Base-by-base conservation (phyloP, 345 rosid genomes). In the Sonneratia alba region DNA sequence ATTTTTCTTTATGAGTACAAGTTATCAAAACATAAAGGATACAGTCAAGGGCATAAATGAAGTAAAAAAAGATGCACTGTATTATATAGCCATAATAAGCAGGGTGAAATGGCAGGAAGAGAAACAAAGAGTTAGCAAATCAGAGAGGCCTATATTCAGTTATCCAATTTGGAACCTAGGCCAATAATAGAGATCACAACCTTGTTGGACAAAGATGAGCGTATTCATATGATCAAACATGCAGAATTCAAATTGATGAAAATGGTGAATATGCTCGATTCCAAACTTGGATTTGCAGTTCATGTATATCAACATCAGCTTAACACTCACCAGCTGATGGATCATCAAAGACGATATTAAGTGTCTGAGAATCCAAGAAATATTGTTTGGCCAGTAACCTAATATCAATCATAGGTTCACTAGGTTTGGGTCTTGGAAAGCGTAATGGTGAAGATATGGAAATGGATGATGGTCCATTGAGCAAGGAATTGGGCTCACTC, bases 401-500 rank as follows among this genome's bases (percentile, higher is more conserved):
- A 83, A 84, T 92, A 88, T 96, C 97, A 72, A 87, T 74, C 72
- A 81, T 77, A 37, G 87, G 85, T 85, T 88, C 87, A 75, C 85
- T 82, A 69, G 88, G 80, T 82, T 77, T 92, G 77, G 81, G 87
- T 71, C 84, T 85, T 12, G 97, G 98, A 87, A 91, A 92, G 79
- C 95, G 96, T 86, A 96, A 81, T 67, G 99, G 98, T 74, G 98
- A 92, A 77, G 96, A 86, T 82, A 91, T 87, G 78, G 91, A 79
- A 71, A 96, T 92, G 83, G 99, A 86, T 72, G 93, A 87, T 73
- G 92, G 99, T 77, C 98, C 99, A 81, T 92, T 92, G 74, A 92
- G 89, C 88, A 88, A 84, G 86, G 99, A 96, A 83, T 90, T 88
- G 0, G 99, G 99, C 81, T 88, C 95, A 72, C 88, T 86, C 79